Percentiles rank a stretch among this genome's conserved stretches.
Evolutionary conservation across 2,329 filamentous ascomycete genomes (phyloP).

Genomic region (Eutypa lata): DNA sequence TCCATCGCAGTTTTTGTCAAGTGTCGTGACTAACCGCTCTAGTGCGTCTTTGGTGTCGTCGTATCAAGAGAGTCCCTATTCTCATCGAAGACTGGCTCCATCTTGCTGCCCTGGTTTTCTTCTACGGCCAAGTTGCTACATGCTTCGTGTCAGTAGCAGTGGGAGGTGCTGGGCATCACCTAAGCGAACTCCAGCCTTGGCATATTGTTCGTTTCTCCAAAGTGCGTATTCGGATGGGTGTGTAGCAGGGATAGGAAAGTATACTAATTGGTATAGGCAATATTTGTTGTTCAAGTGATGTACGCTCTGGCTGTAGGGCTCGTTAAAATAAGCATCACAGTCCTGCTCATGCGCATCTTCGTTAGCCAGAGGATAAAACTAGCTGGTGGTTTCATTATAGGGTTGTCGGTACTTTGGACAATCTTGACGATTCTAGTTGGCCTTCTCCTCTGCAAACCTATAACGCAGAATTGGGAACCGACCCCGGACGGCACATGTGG

Average conservation of each 20-base stretch:
- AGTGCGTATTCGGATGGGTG: slow-evolving; percentile 6
- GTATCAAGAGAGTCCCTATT: not conserved
- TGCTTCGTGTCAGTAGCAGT: slow-evolving; percentile 11
- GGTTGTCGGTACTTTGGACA: slow-evolving; percentile 15
- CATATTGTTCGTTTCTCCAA: slow-evolving; percentile 17
- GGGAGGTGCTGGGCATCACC: slow-evolving; percentile 14
- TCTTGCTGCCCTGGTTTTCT: slow-evolving; percentile 11
- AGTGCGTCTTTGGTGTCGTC: not conserved
- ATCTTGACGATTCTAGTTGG: slow-evolving; percentile 13
- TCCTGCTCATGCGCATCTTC: slow-evolving; percentile 18
- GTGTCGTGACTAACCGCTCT: not conserved
- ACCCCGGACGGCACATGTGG: slow-evolving; percentile 12
- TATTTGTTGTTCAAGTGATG: slow-evolving; percentile 15
- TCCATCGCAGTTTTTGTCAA: too few relatives aligned
- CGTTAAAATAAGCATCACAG: slow-evolving; percentile 16
- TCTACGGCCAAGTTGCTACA: slow-evolving; percentile 12
- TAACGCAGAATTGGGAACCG: slow-evolving; percentile 27
- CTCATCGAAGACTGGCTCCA: slow-evolving; percentile 13
- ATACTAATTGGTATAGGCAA: slow-evolving; percentile 4
- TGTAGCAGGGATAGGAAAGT: not conserved
- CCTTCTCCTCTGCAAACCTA: slow-evolving; percentile 10
- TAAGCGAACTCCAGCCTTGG: slow-evolving; percentile 27
- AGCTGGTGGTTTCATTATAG: slow-evolving; percentile 10
- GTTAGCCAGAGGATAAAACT: slow-evolving; percentile 9
- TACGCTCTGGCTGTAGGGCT: slow-evolving; percentile 12